phyloP scores from a whole-genome alignment of 164 flowering plant genomes.

The Tetracentron sinense region DNA sequence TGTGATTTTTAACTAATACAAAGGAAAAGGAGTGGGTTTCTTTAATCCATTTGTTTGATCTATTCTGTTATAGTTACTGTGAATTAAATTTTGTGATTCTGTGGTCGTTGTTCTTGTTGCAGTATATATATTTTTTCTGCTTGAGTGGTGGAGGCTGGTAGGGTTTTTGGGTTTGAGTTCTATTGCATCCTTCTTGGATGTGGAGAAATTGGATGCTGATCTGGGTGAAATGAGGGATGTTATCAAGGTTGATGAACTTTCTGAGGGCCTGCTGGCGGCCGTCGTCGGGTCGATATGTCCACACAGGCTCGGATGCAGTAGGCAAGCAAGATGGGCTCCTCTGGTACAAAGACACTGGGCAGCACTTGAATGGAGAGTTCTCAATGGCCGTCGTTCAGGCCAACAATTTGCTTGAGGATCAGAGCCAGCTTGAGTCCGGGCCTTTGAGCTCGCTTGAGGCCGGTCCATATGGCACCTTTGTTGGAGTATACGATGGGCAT shows the following conservation, averaged over 20 bases:
- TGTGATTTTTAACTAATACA: background rate
- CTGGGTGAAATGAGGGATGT: constrained; percentile 82
- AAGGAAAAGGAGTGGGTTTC: background rate
- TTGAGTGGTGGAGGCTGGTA: background rate
- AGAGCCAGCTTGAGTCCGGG: constrained; percentile 80
- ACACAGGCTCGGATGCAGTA: constrained; percentile 41
- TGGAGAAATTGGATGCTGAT: constrained; percentile 37
- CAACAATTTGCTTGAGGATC: constrained; percentile 77
- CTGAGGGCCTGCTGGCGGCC: constrained; percentile 68
- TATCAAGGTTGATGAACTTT: constrained; percentile 61
- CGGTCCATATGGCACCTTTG: constrained; percentile 75
- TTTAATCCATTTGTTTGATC: background rate
- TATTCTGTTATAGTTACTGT: background rate
- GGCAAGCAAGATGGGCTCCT: constrained; percentile 74
- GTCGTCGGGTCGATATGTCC: constrained; percentile 43
- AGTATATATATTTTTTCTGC: background rate
- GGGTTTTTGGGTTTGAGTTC: constrained; percentile 4
- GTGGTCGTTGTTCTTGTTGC: background rate
- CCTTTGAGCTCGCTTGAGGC: constrained; percentile 50
- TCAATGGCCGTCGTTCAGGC: constrained; percentile 91
- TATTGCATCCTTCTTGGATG: constrained; percentile 34
- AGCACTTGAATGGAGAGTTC: constrained; percentile 68
- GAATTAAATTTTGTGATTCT: background rate
- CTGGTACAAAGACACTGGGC: constrained; percentile 82
- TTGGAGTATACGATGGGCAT: constrained; percentile 83